phyloP scores from a whole-genome alignment of 2,329 filamentous ascomycete species.

The Curvularia sp. region DNA sequence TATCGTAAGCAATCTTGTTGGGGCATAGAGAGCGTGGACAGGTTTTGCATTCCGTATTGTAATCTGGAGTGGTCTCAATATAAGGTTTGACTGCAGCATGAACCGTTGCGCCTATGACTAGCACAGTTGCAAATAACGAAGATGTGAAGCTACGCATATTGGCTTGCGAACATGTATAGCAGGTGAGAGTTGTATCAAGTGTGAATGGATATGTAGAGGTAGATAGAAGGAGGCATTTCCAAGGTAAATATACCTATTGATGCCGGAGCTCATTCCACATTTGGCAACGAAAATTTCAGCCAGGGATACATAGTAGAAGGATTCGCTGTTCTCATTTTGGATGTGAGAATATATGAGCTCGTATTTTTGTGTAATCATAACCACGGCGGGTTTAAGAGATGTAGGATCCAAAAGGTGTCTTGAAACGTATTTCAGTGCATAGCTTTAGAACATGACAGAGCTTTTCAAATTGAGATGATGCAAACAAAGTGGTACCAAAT shows the following conservation, averaged over 20 bases:
- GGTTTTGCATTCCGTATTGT: conserved; percentile 42
- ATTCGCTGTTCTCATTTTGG: neutral
- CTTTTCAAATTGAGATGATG: neutral
- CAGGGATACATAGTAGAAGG: neutral
- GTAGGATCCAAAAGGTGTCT: neutral
- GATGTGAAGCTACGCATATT: neutral
- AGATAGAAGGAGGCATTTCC: neutral
- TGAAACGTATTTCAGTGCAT: neutral
- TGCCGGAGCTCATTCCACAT: neutral
- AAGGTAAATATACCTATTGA: neutral
- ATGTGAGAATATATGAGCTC: conserved; percentile 2
- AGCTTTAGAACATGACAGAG: neutral
- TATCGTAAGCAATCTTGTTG: conserved; percentile 29
- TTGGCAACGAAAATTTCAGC: neutral
- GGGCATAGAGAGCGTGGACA: conserved; percentile 40
- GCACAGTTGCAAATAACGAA: neutral
- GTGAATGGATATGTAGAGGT: neutral
- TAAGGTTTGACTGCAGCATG: conserved; percentile 20
- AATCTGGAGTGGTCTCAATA: conserved; percentile 32
- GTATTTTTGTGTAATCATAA: conserved; percentile 3
- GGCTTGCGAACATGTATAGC: neutral
- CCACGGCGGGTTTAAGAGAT: neutral
- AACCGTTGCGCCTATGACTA: neutral
- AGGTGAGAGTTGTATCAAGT: no score
- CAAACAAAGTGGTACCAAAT: neutral